phyloP scores from a whole-genome alignment of 2,329 filamentous ascomycete genomes.

The Metarhizium anisopliae region DNA sequence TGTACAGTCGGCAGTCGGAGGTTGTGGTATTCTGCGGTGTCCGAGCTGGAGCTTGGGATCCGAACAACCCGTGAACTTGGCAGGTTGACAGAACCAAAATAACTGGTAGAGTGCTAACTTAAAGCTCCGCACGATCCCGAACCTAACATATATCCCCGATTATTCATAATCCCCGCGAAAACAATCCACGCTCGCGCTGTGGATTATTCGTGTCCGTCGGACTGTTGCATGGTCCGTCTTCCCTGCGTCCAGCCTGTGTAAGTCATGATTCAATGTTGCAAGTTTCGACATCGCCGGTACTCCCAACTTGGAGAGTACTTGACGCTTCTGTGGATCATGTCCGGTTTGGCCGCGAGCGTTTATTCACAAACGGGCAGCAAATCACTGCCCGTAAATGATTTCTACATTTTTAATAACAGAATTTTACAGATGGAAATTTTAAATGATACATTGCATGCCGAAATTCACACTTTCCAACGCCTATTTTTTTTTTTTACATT shows the following conservation, averaged over 20 bases:
- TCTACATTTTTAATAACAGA: too few species aligned
- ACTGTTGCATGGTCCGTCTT: not conserved
- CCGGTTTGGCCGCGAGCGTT: not conserved
- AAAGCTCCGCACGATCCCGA: not conserved
- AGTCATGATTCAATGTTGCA: too few species aligned
- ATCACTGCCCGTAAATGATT: not conserved
- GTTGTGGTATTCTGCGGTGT: not conserved
- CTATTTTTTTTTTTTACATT: too few species aligned
- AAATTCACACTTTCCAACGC: too few species aligned
- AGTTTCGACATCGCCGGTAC: not conserved
- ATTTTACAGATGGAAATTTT: too few species aligned
- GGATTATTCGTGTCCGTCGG: not conserved
- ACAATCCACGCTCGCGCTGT: not conserved
- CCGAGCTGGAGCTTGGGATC: conserved; percentile 1
- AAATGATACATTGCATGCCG: too few species aligned
- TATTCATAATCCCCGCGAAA: not conserved
- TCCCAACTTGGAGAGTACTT: not conserved
- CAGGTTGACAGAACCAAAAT: not conserved
- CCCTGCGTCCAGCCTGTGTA: not conserved
- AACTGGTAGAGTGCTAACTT: too few species aligned
- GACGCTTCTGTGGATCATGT: not conserved
- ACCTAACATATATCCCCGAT: not conserved
- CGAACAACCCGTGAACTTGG: not conserved
- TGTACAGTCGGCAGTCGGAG: not conserved
- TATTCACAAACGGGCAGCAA: not conserved